Conservation (phyloP, 1,139 yeast species). For the Martiniozyma asiatica region DNA sequence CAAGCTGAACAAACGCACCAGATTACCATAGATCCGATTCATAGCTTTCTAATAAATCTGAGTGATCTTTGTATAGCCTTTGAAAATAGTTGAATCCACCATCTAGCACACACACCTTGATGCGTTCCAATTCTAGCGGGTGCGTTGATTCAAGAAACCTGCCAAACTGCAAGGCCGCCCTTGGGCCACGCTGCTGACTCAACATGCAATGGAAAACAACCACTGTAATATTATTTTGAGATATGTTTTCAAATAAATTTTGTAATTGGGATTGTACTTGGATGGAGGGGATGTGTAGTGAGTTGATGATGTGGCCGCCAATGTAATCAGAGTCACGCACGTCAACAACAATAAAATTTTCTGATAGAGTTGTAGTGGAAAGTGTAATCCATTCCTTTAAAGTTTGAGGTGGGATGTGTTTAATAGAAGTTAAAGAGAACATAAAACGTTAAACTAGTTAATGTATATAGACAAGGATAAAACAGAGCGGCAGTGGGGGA, state of each 20-base stretch:
- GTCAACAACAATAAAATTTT: slow-evolving; percentile 60
- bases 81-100: slow-evolving; percentile 92
- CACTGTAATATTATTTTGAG: background rate
- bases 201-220: slow-evolving; percentile 85
- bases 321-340: slow-evolving; percentile 74
- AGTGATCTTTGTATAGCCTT: slow-evolving; percentile 54
- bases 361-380: slow-evolving; percentile 8
- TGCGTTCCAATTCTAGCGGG: slow-evolving; percentile 14
- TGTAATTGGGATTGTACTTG: background rate
- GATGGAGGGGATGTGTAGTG: slow-evolving; percentile 49
- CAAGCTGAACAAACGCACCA: too few relatives aligned
- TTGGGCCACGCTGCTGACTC: slow-evolving; percentile 85
- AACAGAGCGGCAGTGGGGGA: too few relatives aligned
- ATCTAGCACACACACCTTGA: slow-evolving; percentile 56
- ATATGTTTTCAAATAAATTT: slow-evolving; percentile 15
- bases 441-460: too few relatives aligned
- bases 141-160: slow-evolving; percentile 34
- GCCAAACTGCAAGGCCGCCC: slow-evolving; percentile 59
- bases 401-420: slow-evolving; percentile 2
- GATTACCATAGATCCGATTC: slow-evolving; percentile 48
- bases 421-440: slow-evolving; percentile 1
- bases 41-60: slow-evolving; percentile 55
- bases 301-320: slow-evolving; percentile 64
- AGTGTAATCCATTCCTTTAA: slow-evolving; percentile 14
- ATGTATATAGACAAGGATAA: too few relatives aligned